A percentile compares a stretch with the other conserved stretches of the same genome.
Evolutionary conservation across 2,329 filamentous ascomycete genomes (phyloP).

Genomic region (Fusarium multiceps): DNA sequence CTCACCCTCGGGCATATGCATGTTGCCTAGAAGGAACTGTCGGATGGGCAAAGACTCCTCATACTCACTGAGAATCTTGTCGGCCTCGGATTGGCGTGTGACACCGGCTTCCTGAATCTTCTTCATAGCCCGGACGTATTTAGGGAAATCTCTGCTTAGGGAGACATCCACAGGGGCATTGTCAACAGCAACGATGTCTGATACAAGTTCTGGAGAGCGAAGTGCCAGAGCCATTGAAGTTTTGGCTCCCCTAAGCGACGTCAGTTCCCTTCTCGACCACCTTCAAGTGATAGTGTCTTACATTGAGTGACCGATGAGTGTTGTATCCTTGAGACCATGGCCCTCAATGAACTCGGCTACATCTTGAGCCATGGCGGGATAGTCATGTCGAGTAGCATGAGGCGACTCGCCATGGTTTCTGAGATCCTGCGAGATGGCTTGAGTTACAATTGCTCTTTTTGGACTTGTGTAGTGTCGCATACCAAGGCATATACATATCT

Average conservation of each 20-base stretch:
- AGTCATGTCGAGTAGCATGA: conserved; percentile 81
- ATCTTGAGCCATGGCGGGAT: conserved; percentile 83
- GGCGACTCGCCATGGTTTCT: conserved; percentile 94
- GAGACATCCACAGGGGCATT: conserved; percentile 89
- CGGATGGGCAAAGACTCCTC: conserved; percentile 81
- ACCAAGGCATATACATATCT: conserved; percentile 86
- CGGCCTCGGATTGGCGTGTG: conserved; percentile 79
- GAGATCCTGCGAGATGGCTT: conserved; percentile 70
- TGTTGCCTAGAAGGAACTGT: conserved; percentile 91
- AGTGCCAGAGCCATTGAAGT: conserved; percentile 89
- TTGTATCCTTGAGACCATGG: conserved; percentile 75
- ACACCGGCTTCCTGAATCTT: conserved; percentile 77
- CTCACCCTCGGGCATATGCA: conserved; percentile 66
- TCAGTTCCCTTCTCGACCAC: background rate
- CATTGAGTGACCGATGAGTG: conserved; percentile 95
- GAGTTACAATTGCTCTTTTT: conserved; percentile 18
- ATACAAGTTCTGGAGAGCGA: conserved; percentile 72
- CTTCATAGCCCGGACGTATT: conserved; percentile 87
- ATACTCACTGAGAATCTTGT: conserved; percentile 79
- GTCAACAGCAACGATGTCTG: conserved; percentile 84
- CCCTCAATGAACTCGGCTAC: conserved; percentile 80
- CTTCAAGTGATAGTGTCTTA: conserved; percentile 52
- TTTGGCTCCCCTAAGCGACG: conserved; percentile 79
- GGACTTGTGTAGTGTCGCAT: conserved; percentile 46
- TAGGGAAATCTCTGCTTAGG: conserved; percentile 78